Percentiles rank a stretch among this genome's conserved stretches.
These are phyloP conservation scores for Pichia manshurica DNA, from an alignment of 805 yeast genomes.

Conservation along the genomic window DNA sequence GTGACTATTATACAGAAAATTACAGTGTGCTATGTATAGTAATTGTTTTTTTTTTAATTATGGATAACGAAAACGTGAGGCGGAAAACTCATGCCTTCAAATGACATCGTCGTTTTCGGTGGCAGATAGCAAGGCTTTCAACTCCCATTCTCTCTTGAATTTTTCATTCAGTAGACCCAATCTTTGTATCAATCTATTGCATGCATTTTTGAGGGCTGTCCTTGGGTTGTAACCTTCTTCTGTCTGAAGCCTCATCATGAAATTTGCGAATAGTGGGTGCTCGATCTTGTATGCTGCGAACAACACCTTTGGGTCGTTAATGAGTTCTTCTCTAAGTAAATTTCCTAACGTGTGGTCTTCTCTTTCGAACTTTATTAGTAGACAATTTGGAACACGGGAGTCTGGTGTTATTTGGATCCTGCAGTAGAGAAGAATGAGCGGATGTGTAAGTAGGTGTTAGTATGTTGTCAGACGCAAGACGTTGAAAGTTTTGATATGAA, in stretches of 20 bases:
- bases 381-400: slow-evolving; percentile 91
- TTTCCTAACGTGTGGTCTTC: slow-evolving; percentile 98
- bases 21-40: too few species aligned
- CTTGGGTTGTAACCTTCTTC: slow-evolving; percentile 92
- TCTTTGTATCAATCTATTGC: slow-evolving; percentile 75
- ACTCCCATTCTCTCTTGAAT: slow-evolving; percentile 89
- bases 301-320: slow-evolving; percentile 81
- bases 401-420: slow-evolving; percentile 80
- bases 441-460: not conserved
- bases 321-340: slow-evolving; percentile 75
- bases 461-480: slow-evolving; percentile 7
- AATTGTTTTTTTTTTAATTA: too few species aligned
- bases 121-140: slow-evolving; percentile 64
- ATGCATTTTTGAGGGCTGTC: slow-evolving; percentile 86
- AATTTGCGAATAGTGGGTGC: slow-evolving; percentile 95
- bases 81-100: too few species aligned
- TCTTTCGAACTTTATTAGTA: slow-evolving; percentile 85
- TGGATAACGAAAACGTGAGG: too few species aligned
- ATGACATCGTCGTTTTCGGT: slow-evolving; percentile 39
- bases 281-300: slow-evolving; percentile 98
- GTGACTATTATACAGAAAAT: slow-evolving; percentile 1
- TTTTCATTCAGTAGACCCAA: slow-evolving; percentile 67
- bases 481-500: not conserved
- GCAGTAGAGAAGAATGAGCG: not conserved
- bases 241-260: slow-evolving; percentile 90